A percentile compares a stretch with the other conserved stretches of the same genome.
Conservation (phyloP, 176 grass and related monocot species). For the Avena sativa region DNA sequence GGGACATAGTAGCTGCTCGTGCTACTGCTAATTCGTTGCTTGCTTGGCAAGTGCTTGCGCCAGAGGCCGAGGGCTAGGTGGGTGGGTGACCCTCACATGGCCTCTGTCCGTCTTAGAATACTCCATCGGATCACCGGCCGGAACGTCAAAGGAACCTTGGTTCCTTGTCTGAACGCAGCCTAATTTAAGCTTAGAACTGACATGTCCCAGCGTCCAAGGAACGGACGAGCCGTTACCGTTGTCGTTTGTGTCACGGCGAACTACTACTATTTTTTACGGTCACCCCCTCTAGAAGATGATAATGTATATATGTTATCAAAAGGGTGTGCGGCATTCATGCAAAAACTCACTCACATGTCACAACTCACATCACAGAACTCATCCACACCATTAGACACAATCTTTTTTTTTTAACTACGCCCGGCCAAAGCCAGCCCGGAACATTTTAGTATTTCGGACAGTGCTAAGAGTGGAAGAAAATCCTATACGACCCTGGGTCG, state of each 20-base stretch:
- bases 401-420: no score
- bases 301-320: no score
- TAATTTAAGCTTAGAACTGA: not conserved
- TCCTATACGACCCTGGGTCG: no score
- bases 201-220: not conserved
- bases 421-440: no score
- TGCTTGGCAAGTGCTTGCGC: not conserved
- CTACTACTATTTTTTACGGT: no score
- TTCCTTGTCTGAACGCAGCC: not conserved
- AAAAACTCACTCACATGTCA: no score
- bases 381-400: no score
- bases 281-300: no score
- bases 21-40: not conserved
- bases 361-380: no score
- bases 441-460: no score
- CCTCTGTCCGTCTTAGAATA: not conserved
- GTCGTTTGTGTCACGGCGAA: not conserved
- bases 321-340: no score
- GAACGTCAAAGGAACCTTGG: not conserved
- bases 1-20: not conserved
- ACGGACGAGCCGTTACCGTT: not conserved
- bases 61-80: not conserved
- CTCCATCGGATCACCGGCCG: not conserved
- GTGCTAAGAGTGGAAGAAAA: no score
- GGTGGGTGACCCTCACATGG: not conserved